Base-by-base conservation (phyloP, 768 basidiomycete species). In the Lactarius akahatsu region DNA sequence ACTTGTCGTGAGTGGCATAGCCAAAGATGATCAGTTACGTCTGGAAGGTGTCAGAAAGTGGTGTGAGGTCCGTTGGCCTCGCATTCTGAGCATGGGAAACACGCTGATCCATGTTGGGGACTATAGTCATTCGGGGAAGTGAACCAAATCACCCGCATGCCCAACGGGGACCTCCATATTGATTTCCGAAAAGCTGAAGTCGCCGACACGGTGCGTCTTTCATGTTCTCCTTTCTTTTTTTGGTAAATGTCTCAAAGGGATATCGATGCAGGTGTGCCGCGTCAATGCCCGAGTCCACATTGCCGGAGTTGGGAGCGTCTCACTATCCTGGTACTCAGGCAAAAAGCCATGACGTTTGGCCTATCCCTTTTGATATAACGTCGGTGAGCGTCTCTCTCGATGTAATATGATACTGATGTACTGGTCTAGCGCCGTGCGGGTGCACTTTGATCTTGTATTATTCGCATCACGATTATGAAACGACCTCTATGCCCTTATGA, bases 101-200 rank as follows among this genome's bases (percentile, higher is more conserved):
- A 59, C 64, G 62, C 66, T 56, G 70, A 60, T 20, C 66, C 40
- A 65, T 65, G 13, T 38, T 26, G 6, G 59, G 50, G 10, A 55
- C 18, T 54, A 62, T 67, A 64, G 71, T 65, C 67, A 16, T 92
- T 92, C 76, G 91, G 91, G 50, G 89, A 90, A 76, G 76, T 92
- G 13, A 86, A 83, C 70, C 85, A 86, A 69, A 90, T 92, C 72
- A 83, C 80, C 43, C 80, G 90, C 59, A 85, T 88, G 81, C 86
- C 87, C 59, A 91, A 90, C 69, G 88, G 88, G 54, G 90, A 92
- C 75, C 76, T 92, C n/a, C 86, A 90, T 71, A 81, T 92, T 58
- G 85, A 88, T 71, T 92, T 91, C 72, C 82, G 85, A 57, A 85
- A 83, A 61, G 81, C 87, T 59, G 90, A 92, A 65, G 90, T 92